Base-by-base conservation (phyloP, 2,329 filamentous ascomycete genomes). In the Xylaria digitata region DNA sequence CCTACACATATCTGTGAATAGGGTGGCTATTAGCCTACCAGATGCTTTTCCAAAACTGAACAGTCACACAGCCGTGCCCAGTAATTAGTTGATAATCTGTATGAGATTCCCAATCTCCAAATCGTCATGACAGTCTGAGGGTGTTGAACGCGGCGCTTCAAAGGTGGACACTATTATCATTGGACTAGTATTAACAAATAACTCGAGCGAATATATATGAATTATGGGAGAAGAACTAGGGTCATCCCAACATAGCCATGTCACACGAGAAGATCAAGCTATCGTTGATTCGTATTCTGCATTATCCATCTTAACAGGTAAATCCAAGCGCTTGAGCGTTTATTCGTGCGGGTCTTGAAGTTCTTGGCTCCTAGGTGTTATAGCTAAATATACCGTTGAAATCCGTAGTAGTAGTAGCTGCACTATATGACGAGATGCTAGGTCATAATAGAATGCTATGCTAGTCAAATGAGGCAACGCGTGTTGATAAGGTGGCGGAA, bases 391-490 rank as follows among this genome's bases (percentile, higher is more conserved):
- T 45, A 59, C 53, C 17, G 48, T 61, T 32, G 13, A 23, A 46
- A 11, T 30, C 64, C 43, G 56, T 26, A 26, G 5, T 49, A 42
- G 26, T 48, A 30, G 40, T 13, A 56, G 26, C 40, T 30, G 32
- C 40, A 17, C 34, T 45, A 52, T 42, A 58, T 57, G 55, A 60
- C 45, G 43, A 55, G 26, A 53, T 56, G 45, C 40, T 37, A 30
- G 13, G 43, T 62, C 52, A 48, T 26, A 48, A 58, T 45, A 48
- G 30, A 57, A 30, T 23, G 53, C 23, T 45, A 50, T 49, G 58
- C 54, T 43, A 56, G 59, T 63, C 49, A 59, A 57, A 56, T 11
- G 34, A 45, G 42, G 59, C 48, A 52, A 50, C 32, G 57, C 50
- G 59, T 32, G 37, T 42, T 50, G 40, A 59, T 37, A 50, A 65